Evolutionary conservation across 306 rosid species (phyloP).

Genomic region (Quercus bicolor): DNA sequence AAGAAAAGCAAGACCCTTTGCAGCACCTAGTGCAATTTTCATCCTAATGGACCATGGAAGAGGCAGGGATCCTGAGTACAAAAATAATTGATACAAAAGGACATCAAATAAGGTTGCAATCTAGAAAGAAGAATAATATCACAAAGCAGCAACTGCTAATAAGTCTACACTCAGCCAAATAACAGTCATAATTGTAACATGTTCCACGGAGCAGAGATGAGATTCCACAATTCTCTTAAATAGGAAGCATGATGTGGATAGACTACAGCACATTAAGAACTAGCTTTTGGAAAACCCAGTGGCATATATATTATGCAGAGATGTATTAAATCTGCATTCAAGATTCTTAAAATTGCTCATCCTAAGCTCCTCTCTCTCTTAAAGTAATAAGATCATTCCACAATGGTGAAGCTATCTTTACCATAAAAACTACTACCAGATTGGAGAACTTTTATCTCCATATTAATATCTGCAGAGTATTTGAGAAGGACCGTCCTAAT

Average conservation of each 20-base stretch:
- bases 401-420: not conserved
- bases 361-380: not conserved
- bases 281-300: not conserved
- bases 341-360: not conserved
- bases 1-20: slow-evolving; percentile 94
- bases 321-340: not conserved
- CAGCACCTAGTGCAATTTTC: slow-evolving; percentile 98
- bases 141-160: slow-evolving; percentile 5
- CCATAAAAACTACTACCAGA: not conserved
- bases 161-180: slow-evolving; percentile 10
- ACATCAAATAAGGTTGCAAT: slow-evolving; percentile 11
- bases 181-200: not conserved
- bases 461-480: not conserved
- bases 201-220: not conserved
- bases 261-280: not conserved
- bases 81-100: slow-evolving; percentile 23
- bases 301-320: not conserved
- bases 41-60: slow-evolving; percentile 98
- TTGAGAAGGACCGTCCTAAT: not conserved
- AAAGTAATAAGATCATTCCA: not conserved
- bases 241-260: not conserved
- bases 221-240: not conserved
- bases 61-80: slow-evolving; percentile 76
- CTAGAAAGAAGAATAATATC: not conserved
- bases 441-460: not conserved